These are phyloP conservation scores for Thymus quinquecostatus DNA, from an alignment of 257 asterid species.

Conservation along the genomic window DNA sequence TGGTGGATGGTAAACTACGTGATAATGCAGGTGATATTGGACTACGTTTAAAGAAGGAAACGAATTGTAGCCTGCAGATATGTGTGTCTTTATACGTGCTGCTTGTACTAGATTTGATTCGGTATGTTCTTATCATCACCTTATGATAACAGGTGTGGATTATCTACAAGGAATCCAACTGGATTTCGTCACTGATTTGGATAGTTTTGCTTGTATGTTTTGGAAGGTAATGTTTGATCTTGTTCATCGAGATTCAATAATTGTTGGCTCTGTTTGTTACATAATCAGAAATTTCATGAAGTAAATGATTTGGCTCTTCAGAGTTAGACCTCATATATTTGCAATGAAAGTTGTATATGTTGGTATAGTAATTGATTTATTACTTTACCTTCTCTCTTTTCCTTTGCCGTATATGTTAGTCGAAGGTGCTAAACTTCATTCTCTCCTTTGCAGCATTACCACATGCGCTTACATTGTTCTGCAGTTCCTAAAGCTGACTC, in stretches of 20 bases:
- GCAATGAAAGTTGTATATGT: not conserved
- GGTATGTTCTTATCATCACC: not conserved
- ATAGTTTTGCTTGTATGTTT: slow-evolving; percentile 59
- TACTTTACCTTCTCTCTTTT: not conserved
- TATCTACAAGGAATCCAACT: slow-evolving; percentile 67
- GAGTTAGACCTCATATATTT: not conserved
- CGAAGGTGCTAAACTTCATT: not conserved
- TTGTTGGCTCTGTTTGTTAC: not conserved
- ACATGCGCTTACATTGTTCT: slow-evolving; percentile 67
- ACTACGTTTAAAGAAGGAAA: not conserved
- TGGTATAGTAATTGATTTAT: not conserved
- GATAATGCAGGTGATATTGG: not conserved
- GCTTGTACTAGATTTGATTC: not conserved
- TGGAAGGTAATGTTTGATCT: slow-evolving; percentile 61
- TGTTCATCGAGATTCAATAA: not conserved
- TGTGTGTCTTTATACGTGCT: not conserved
- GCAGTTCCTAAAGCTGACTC: slow-evolving; percentile 67
- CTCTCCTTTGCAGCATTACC: slow-evolving; percentile 66
- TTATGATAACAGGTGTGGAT: slow-evolving; percentile 68
- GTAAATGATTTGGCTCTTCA: not conserved
- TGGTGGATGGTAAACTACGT: not conserved
- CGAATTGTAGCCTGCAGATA: not conserved
- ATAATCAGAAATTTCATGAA: not conserved
- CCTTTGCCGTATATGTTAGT: not conserved
- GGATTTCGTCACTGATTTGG: slow-evolving; percentile 67